phyloP scores from a whole-genome alignment of 2,329 filamentous ascomycete genomes.

The Diaporthe eres region DNA sequence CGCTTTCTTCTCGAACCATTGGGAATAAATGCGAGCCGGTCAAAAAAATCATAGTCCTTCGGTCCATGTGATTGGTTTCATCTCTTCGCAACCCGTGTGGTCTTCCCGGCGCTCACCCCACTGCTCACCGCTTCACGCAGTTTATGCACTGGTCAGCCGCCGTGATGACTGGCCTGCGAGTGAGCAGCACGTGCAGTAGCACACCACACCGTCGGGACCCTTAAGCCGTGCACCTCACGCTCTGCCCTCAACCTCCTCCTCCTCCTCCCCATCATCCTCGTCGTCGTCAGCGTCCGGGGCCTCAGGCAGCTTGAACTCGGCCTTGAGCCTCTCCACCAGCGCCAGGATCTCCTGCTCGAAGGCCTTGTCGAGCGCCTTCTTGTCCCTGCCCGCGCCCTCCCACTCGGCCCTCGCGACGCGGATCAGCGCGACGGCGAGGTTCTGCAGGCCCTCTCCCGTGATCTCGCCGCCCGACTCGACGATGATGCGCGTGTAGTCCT shows the following conservation, averaged over 20 bases:
- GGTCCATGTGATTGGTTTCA: background rate
- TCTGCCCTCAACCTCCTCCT: conserved; percentile 12
- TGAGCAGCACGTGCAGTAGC: background rate
- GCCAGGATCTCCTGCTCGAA: conserved; percentile 34
- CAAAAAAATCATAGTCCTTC: conserved; percentile 8
- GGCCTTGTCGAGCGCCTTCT: conserved; percentile 35
- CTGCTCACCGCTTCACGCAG: background rate
- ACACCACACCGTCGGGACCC: background rate
- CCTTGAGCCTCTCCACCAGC: conserved; percentile 37
- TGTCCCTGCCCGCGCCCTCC: conserved; percentile 41
- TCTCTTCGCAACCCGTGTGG: background rate
- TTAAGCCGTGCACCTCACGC: background rate
- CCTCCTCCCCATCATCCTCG: conserved; percentile 20
- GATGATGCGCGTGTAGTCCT: conserved; percentile 37
- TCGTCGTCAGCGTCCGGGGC: conserved; percentile 34
- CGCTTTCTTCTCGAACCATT: background rate
- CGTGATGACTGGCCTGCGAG: background rate
- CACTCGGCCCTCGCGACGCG: conserved; percentile 41
- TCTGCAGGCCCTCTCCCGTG: conserved; percentile 41
- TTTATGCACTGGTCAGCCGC: background rate
- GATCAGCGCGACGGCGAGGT: conserved; percentile 39
- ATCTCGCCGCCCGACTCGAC: conserved; percentile 36
- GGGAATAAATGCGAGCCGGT: background rate
- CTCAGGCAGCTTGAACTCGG: conserved; percentile 38
- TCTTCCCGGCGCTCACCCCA: background rate